These are phyloP conservation scores for Talaromyces adpressus DNA, from an alignment of 495 filamentous ascomycete genomes.

Conservation along the genomic window DNA sequence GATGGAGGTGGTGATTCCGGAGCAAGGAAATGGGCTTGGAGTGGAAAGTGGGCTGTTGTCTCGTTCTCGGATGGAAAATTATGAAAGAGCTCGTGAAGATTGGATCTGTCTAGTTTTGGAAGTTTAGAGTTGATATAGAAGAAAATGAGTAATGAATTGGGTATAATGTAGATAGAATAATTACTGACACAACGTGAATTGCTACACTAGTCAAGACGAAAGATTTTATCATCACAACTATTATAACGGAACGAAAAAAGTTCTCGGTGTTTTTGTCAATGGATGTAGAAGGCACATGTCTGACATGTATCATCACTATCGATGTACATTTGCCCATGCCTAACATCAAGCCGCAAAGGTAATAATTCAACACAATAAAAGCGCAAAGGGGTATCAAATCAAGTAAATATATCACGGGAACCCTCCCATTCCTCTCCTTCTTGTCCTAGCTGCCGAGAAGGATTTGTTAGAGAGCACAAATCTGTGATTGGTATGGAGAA, in stretches of 20 bases:
- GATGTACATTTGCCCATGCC: neutral
- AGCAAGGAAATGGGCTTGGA: slow-evolving; percentile 91
- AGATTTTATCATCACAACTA: neutral
- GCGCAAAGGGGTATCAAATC: slow-evolving; percentile 4
- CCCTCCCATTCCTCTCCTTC: neutral
- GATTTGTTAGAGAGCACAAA: neutral
- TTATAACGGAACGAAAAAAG: neutral
- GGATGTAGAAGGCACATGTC: too few species aligned
- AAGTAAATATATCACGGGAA: neutral
- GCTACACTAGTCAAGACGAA: neutral
- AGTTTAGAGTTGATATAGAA: neutral
- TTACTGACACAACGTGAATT: neutral
- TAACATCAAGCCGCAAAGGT: neutral
- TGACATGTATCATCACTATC: neutral
- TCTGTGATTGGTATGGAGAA: neutral
- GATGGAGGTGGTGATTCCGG: slow-evolving; percentile 62
- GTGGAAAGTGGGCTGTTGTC: slow-evolving; percentile 92
- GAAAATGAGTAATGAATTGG: neutral
- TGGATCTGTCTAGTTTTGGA: neutral
- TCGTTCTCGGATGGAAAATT: slow-evolving; percentile 74
- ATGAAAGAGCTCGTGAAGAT: slow-evolving; percentile 9
- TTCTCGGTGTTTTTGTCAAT: neutral
- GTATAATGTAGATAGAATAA: neutral
- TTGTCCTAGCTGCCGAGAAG: neutral
- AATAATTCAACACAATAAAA: neutral